These are phyloP conservation scores for Ogataea minuta DNA, from an alignment of 805 yeast genomes.

Conservation along the genomic window DNA sequence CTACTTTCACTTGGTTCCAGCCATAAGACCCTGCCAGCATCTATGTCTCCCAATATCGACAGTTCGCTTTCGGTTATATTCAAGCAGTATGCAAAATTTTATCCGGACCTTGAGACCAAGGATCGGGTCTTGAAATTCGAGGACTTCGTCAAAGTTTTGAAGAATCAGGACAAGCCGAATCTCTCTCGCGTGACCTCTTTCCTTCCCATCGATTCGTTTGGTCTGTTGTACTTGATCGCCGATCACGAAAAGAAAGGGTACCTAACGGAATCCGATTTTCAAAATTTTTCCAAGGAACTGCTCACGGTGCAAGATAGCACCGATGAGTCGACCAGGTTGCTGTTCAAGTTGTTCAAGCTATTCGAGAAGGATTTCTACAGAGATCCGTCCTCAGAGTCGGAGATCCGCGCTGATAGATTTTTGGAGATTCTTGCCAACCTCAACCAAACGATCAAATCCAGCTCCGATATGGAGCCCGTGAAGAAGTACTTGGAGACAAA, in stretches of 20 bases:
- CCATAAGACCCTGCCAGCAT: conserved; percentile 2
- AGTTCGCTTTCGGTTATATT: conserved; percentile 36
- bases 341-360: conserved; percentile 53
- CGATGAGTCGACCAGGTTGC: conserved; percentile 45
- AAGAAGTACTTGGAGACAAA: conserved; percentile 13
- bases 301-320: conserved; percentile 44
- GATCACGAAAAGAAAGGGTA: conserved; percentile 72
- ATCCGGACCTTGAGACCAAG: conserved; percentile 30
- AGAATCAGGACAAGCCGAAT: conserved; percentile 43
- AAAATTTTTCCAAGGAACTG: conserved; percentile 58
- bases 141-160: conserved; percentile 43
- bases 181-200: conserved; percentile 28
- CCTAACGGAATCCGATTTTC: conserved; percentile 58
- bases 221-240: conserved; percentile 75
- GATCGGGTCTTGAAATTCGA: conserved; percentile 36
- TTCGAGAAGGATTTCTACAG: conserved; percentile 38
- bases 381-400: conserved; percentile 7
- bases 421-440: conserved; percentile 24
- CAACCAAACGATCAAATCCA: conserved; percentile 17
- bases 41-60: conserved; percentile 20
- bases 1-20: conserved; percentile 6
- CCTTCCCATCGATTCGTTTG: conserved; percentile 57
- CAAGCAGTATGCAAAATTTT: conserved; percentile 39
- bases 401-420: conserved; percentile 22
- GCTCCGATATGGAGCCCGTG: conserved; percentile 20